These are phyloP conservation scores for cucumber (Cucumis sativus) DNA, from an alignment of 306 rosid species.

Conservation along the genomic window Cucumber_9930_V3 NC_026659.2:25632501-25633000, in stretches of 20 bases:
- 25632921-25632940: constrained; percentile 42
- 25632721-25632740: not conserved
- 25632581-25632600: constrained; percentile 58
- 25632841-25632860: constrained; percentile 51
- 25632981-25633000: not conserved
- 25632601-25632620: constrained; percentile 75
- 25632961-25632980: not conserved
- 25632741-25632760: too few species aligned
- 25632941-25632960: not conserved
- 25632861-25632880: constrained; percentile 46
- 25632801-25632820: constrained; percentile 69
- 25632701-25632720: not conserved
- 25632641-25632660: not conserved
- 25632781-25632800: constrained; percentile 25
- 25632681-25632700: not conserved
- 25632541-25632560: constrained; percentile 86
- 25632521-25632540: constrained; percentile 64
- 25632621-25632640: constrained; percentile 15
- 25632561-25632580: constrained; percentile 63
- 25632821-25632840: constrained; percentile 81
- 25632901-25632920: constrained; percentile 81
- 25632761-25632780: not conserved
- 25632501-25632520: constrained; percentile 66
- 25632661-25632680: not conserved
- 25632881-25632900: constrained; percentile 50